Evolutionary conservation across 1,284 basidiomycete genomes (phyloP), one percentile per base, ranked within the genome.

Genomic region (Ceratobasidium sp.): DNA sequence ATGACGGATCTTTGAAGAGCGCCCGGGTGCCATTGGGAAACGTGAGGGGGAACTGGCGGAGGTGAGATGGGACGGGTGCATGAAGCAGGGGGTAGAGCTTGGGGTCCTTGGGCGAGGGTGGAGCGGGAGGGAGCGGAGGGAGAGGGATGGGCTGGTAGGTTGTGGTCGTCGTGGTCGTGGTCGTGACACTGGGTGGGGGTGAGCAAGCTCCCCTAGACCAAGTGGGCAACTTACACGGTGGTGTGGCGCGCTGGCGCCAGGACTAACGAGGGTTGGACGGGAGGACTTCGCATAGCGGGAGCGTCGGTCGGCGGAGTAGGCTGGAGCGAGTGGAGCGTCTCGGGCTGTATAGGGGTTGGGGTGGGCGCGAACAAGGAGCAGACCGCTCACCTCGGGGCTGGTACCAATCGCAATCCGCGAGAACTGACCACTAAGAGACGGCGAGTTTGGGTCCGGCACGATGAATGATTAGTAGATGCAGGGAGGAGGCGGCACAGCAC

Each of bases 111-210:
- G 91, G 90, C 16, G 89, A 87, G 8, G 86, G 82, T 14, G 90
- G 91, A 24, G 68, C 68, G 2, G 87, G 83, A 16, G 90, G 92
- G 3, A 92, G 83, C 48, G 89, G 83, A 31, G 90, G 92, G 19
- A 94, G 81, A 63, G 88, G 89, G 77, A 94, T 92, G 43, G 93
- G 93, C 75, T 91, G 90, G 83, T 94, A 93, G 24, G 90, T 89
- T 1, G 92, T 94, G 0, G 92, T 93, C 5, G 92, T 95, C 7
- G 89, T 95, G 24, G 90, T 95, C 64, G 90, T 95, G 76, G 90
- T 95, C 81, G 90, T 91, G 81, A 92, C 92, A 77, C 93, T 95
- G 75, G 34, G 77, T 22, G 46, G 6, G 39, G 29, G 46, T 29
- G 49, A 43, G 58, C 43, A 31, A 37, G 39, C 43, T 14, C 29